Conservation (phyloP, 73 alveolate genomes). For the Breviolum minutum region DNA sequence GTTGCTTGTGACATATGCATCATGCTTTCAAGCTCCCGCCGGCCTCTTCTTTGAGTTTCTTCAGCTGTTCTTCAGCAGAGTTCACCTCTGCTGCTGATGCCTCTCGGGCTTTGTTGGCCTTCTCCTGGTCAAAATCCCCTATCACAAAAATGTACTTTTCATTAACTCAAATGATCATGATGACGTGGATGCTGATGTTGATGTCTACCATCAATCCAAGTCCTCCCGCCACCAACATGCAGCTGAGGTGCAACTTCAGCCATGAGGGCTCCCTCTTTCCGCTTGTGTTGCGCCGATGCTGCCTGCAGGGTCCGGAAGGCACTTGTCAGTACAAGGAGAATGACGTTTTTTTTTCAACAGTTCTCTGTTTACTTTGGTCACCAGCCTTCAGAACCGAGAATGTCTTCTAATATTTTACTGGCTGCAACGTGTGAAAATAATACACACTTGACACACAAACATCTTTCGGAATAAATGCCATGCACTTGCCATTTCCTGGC, state of each 20-base stretch:
- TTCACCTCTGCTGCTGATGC: constrained; percentile 3
- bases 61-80: constrained; percentile 7
- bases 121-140: background rate
- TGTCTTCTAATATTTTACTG: too few species aligned
- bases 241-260: constrained; percentile 38
- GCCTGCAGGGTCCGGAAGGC: background rate
- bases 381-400: too few species aligned
- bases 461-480: too few species aligned
- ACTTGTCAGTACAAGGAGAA: too few species aligned
- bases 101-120: constrained; percentile 26
- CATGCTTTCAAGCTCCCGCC: background rate
- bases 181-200: background rate
- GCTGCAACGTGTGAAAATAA: too few species aligned
- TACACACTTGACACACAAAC: too few species aligned
- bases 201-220: background rate
- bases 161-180: background rate
- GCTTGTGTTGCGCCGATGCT: constrained; percentile 12
- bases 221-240: background rate
- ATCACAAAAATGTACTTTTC: background rate
- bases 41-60: background rate
- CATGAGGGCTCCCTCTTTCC: constrained; percentile 21
- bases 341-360: too few species aligned
- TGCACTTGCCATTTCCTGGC: too few species aligned
- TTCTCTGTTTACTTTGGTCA: too few species aligned
- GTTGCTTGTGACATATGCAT: too few species aligned